Evolutionary conservation across 495 filamentous ascomycete genomes (phyloP).

Genomic region (Talaromyces trachyspermus): DNA sequence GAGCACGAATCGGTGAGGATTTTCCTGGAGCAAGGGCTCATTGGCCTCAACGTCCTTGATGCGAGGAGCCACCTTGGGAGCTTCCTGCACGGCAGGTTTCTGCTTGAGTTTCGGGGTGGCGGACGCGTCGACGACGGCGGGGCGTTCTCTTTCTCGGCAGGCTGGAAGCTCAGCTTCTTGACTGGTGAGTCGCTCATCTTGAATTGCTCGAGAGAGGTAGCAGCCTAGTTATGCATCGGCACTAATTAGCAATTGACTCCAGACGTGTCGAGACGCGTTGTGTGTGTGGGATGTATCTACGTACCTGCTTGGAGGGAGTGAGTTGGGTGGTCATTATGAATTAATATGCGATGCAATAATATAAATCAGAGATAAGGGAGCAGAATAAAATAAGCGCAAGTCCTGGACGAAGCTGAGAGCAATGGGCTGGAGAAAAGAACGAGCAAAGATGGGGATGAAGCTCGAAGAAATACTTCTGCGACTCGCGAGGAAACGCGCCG

Average conservation of each 20-base stretch:
- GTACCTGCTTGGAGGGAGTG: slow-evolving; percentile 85
- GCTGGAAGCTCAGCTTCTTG: slow-evolving; percentile 78
- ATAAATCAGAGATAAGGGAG: slow-evolving; percentile 1
- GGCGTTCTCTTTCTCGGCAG: slow-evolving; percentile 77
- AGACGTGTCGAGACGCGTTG: slow-evolving; percentile 26
- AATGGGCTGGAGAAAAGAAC: slow-evolving; percentile 19
- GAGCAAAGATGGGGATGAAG: slow-evolving; percentile 15
- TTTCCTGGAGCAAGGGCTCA: slow-evolving; percentile 92
- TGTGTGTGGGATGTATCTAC: no score
- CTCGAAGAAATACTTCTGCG: slow-evolving; percentile 22
- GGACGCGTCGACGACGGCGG: slow-evolving; percentile 40
- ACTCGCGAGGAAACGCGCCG: slow-evolving; percentile 33
- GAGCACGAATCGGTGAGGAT: slow-evolving; percentile 91
- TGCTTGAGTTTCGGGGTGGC: slow-evolving; percentile 47
- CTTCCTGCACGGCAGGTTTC: slow-evolving; percentile 32
- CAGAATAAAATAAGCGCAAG: slow-evolving; percentile 7
- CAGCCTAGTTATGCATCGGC: slow-evolving; percentile 50
- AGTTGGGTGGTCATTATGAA: slow-evolving; percentile 59
- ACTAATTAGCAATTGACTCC: slow-evolving; percentile 25
- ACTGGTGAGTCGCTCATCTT: slow-evolving; percentile 85
- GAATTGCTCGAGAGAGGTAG: slow-evolving; percentile 74
- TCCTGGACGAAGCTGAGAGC: slow-evolving; percentile 13
- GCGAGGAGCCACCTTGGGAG: slow-evolving; percentile 44
- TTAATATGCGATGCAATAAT: slow-evolving; percentile 7
- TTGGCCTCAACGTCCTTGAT: slow-evolving; percentile 67